These are phyloP conservation scores for Candida mesenterica DNA, from an alignment of 1,139 yeast genomes.

Conservation along the genomic window DNA sequence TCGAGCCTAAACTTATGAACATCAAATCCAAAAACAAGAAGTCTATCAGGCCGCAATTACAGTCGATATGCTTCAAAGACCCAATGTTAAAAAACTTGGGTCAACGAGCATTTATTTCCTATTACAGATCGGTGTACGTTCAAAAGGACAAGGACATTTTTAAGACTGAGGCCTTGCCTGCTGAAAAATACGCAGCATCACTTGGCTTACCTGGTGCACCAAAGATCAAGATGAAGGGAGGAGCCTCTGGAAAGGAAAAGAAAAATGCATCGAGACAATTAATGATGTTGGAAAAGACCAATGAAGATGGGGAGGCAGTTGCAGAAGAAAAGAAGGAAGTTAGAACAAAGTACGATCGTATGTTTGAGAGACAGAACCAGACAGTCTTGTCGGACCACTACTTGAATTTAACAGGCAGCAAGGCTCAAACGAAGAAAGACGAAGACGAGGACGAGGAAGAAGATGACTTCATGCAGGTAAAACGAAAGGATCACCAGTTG, in stretches of 20 bases:
- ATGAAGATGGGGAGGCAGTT: slow-evolving; percentile 64
- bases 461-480: slow-evolving; percentile 81
- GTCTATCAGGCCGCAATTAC: slow-evolving; percentile 79
- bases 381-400: slow-evolving; percentile 89
- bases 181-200: slow-evolving; percentile 82
- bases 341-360: slow-evolving; percentile 88
- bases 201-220: slow-evolving; percentile 97
- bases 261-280: slow-evolving; percentile 82
- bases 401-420: slow-evolving; percentile 58
- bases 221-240: slow-evolving; percentile 69
- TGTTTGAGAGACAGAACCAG: slow-evolving; percentile 95
- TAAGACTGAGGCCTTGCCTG: slow-evolving; percentile 69
- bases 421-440: slow-evolving; percentile 21
- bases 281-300: slow-evolving; percentile 52
- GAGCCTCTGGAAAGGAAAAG: slow-evolving; percentile 59
- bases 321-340: slow-evolving; percentile 35
- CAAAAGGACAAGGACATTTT: slow-evolving; percentile 89
- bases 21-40: slow-evolving; percentile 77
- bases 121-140: slow-evolving; percentile 76
- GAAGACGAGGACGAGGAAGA: slow-evolving; percentile 41
- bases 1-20: slow-evolving; percentile 69
- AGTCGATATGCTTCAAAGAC: slow-evolving; percentile 85
- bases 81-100: slow-evolving; percentile 91
- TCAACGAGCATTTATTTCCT: slow-evolving; percentile 92
- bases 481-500: slow-evolving; percentile 70